These are phyloP conservation scores for Exophiala calicioides DNA, from an alignment of 2,329 filamentous ascomycete genomes.

Conservation along the genomic window DNA sequence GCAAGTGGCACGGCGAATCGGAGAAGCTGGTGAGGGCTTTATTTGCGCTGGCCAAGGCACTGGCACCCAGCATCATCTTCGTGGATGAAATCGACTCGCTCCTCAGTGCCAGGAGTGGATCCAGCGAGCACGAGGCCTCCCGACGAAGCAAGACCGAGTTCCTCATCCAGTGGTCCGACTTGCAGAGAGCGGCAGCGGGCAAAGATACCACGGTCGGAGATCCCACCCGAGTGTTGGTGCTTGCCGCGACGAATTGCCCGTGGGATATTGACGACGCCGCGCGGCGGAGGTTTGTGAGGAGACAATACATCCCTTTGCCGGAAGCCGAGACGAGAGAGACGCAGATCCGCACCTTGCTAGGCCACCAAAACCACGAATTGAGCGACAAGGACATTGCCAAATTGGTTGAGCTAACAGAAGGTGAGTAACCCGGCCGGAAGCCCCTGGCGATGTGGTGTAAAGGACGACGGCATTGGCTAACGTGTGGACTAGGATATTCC, in stretches of 20 bases:
- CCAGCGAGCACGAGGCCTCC: conserved; percentile 86
- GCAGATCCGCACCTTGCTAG: conserved; percentile 76
- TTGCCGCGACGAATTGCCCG: conserved; percentile 92
- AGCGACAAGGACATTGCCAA: conserved; percentile 68
- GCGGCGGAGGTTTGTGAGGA: conserved; percentile 80
- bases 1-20: conserved; percentile 93
- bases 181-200: conserved; percentile 88
- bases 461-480: conserved; percentile 19
- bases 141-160: conserved; percentile 97
- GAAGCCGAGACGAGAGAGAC: conserved; percentile 77
- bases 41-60: conserved; percentile 81
- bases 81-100: conserved; percentile 97
- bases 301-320: conserved; percentile 94
- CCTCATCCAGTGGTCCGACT: conserved; percentile 92
- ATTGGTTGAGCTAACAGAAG: conserved; percentile 80
- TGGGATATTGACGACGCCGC: conserved; percentile 99
- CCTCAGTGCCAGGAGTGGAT: conserved; percentile 74
- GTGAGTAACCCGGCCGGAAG: conserved; percentile 51
- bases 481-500: conserved; percentile 79
- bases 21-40: conserved; percentile 94
- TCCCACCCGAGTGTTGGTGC: conserved; percentile 82
- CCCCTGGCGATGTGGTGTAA: not conserved
- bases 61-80: conserved; percentile 96
- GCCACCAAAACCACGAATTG: conserved; percentile 83
- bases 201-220: conserved; percentile 65